A percentile compares a stretch with the other conserved stretches of the same genome.
Conservation (phyloP, 2,329 filamentous ascomycete genomes). For the Penicillium sp. region DNA sequence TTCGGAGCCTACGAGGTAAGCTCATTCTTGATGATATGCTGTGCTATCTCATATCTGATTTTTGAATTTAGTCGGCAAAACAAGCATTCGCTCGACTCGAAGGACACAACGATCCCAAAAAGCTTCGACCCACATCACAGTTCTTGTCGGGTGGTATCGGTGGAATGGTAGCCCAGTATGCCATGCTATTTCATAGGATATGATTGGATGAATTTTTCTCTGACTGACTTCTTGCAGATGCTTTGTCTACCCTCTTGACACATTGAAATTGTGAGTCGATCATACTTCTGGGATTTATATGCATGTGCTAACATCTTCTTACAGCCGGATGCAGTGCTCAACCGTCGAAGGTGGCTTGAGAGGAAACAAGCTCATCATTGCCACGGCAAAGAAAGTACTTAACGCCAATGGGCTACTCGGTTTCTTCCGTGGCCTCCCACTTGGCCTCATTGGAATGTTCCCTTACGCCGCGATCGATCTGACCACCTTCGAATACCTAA, state of each 20-base stretch:
- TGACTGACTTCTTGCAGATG: constrained; percentile 60
- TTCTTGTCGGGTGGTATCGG: constrained; percentile 90
- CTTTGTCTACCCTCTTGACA: constrained; percentile 91
- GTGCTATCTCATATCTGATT: constrained; percentile 23
- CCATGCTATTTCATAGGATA: constrained; percentile 7
- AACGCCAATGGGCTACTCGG: constrained; percentile 73
- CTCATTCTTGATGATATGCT: background rate
- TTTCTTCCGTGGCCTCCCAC: constrained; percentile 90
- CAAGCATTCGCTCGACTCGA: constrained; percentile 83
- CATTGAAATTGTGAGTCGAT: constrained; percentile 61
- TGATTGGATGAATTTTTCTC: background rate
- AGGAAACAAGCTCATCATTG: constrained; percentile 80
- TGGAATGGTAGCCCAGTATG: constrained; percentile 90
- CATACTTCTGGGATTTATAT: background rate
- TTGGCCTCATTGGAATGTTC: constrained; percentile 95
- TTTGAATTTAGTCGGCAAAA: constrained; percentile 71
- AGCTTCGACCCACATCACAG: constrained; percentile 82
- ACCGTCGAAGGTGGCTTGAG: constrained; percentile 83
- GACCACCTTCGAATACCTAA: constrained; percentile 92
- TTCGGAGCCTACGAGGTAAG: constrained; percentile 90
- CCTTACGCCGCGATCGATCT: constrained; percentile 97
- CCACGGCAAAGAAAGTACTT: constrained; percentile 88
- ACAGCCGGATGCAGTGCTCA: constrained; percentile 88
- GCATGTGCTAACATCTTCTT: constrained; percentile 16
- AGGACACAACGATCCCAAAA: constrained; percentile 80